Conservation (phyloP, 257 asterid genomes). For the Plantago ovata region DNA sequence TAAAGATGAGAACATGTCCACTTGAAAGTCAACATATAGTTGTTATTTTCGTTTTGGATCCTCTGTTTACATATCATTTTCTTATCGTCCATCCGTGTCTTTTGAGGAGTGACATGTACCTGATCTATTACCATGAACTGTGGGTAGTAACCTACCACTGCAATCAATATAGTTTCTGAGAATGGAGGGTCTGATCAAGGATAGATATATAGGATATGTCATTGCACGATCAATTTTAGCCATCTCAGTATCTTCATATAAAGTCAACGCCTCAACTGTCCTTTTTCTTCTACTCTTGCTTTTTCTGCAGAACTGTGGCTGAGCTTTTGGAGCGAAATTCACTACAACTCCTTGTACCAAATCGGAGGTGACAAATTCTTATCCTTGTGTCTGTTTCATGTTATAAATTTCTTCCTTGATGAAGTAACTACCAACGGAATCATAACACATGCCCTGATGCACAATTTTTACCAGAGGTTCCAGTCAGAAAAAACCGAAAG, state of each 20-base stretch:
- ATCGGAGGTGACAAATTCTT: slow-evolving; percentile 54
- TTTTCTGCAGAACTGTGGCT: slow-evolving; percentile 70
- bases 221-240: background rate
- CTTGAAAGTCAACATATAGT: too few relatives aligned
- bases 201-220: too few relatives aligned
- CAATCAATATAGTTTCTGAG: too few relatives aligned
- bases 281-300: slow-evolving; percentile 2
- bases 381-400: background rate
- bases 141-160: too few relatives aligned
- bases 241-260: background rate
- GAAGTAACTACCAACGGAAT: background rate
- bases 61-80: too few relatives aligned
- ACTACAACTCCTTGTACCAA: slow-evolving; percentile 82
- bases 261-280: background rate
- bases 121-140: too few relatives aligned
- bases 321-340: slow-evolving; percentile 99
- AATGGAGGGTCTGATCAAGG: background rate
- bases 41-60: too few relatives aligned
- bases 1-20: too few relatives aligned
- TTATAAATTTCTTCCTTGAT: background rate
- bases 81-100: too few relatives aligned
- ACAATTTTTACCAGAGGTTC: slow-evolving; percentile 53
- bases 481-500: slow-evolving; percentile 52
- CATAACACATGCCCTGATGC: slow-evolving; percentile 10
- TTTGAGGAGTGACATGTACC: too few relatives aligned